Base-by-base conservation (phyloP, 1,139 yeast genomes). In the Scheffersomyces parashehatae region DNA sequence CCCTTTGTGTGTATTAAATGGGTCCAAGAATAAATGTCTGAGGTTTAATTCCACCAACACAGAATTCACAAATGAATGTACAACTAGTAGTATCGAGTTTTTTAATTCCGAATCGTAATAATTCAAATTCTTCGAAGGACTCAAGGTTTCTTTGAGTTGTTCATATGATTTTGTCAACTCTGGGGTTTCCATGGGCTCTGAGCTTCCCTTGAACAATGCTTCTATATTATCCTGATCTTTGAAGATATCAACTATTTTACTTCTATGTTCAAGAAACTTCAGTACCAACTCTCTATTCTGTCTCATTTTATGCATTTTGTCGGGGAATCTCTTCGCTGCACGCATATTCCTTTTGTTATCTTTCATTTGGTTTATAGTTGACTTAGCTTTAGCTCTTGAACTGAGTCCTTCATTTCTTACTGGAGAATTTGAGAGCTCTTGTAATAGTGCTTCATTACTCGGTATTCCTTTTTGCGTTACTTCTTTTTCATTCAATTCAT, bases 21-120 rank as follows among this genome's bases (percentile, higher is more conserved):
- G 11, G 5, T 11, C 24, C 20, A 31, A 31, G 12, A 61, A 48
- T 15, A 54, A 36, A 12, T 52, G 51, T 9, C 61, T 49, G 1
- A 64, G 37, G 45, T 64, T 64, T 33, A 65, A 39, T 40, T 68
- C 70, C 9, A 63, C 58, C 29, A 65, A 41, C 1, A 65, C 42
- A 2, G 64, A 44, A 40, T 61, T 65, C 13, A 66, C 37, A 24
- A 55, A 41, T 10, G 50, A 46, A 7, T 45, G 41, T 3, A 42
- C 50, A 2, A 64, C 43, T 3, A 60, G 44, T 42, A 53, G 45
- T 3, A 66, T 47, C 2, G 65, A 50, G 31, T 56, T 56, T 39
- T 54, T 52, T 37, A 63, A 56, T 15, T 58, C 58, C 2, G 55
- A 38, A 13, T 53, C 51, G 37, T 45, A 43, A 38, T 61, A 60